These are phyloP conservation scores for Colletotrichum destructivum DNA, from an alignment of 2,329 filamentous ascomycete genomes.

Conservation along the genomic window DNA sequence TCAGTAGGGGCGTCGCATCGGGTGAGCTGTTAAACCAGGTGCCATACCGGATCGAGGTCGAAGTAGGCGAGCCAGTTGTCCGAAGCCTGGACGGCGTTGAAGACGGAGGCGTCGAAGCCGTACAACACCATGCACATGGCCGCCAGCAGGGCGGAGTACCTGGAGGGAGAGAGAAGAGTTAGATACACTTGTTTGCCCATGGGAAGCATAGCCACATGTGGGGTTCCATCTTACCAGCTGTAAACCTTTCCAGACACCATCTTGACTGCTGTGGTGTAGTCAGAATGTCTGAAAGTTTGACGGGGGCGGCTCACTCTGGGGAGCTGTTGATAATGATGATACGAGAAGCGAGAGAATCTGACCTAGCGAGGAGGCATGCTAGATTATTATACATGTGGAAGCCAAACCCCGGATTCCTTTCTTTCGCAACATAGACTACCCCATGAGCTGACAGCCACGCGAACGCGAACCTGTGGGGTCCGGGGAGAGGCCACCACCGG, in stretches of 20 bases:
- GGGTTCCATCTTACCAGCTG: slow-evolving; percentile 5
- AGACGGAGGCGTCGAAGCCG: slow-evolving; percentile 79
- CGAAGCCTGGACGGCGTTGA: slow-evolving; percentile 79
- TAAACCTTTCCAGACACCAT: slow-evolving; percentile 33
- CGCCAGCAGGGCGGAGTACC: slow-evolving; percentile 76
- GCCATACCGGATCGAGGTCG: slow-evolving; percentile 57
- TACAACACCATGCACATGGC: slow-evolving; percentile 83
- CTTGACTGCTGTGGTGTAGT: background rate
- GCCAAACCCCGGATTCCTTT: background rate
- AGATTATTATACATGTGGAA: background rate
- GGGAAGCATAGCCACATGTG: background rate
- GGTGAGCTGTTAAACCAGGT: too few relatives aligned
- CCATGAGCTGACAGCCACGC: background rate
- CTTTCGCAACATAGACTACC: background rate
- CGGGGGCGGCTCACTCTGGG: background rate
- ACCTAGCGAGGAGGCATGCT: background rate
- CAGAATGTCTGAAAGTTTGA: background rate
- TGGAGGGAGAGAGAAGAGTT: slow-evolving; percentile 43
- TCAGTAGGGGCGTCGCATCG: background rate
- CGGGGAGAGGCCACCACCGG: background rate
- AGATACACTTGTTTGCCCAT: background rate
- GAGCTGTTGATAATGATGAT: background rate
- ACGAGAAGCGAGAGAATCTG: background rate
- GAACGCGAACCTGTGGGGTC: background rate
- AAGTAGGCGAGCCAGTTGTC: slow-evolving; percentile 77